Conservation (phyloP, 169 alveolate species). For the Toxoplasma gondii region DNA sequence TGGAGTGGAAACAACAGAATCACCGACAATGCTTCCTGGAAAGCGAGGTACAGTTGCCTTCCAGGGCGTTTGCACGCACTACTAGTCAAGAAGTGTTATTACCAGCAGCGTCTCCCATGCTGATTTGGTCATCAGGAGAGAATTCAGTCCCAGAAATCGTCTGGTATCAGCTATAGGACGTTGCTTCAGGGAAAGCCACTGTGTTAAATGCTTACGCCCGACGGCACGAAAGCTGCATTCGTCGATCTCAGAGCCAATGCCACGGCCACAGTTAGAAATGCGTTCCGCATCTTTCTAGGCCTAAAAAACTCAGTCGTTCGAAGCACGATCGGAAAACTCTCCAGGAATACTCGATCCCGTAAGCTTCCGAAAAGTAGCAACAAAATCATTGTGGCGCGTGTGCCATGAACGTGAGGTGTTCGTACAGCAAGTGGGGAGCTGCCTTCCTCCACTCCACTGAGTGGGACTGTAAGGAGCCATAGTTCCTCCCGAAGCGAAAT, state of each 20-base stretch:
- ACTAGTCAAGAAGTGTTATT: neutral
- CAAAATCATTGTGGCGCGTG: too few species aligned
- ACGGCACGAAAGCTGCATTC: conserved; percentile 27
- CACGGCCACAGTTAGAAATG: neutral
- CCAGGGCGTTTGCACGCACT: neutral
- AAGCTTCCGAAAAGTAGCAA: too few species aligned
- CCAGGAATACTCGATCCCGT: too few species aligned
- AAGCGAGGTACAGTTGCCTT: neutral
- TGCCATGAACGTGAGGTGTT: too few species aligned
- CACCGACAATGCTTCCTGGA: neutral
- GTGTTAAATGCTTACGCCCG: conserved; percentile 3
- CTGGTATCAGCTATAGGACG: neutral
- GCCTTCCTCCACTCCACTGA: too few species aligned
- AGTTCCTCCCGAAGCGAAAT: too few species aligned
- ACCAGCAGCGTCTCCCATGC: conserved; percentile 29
- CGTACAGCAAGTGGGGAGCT: too few species aligned
- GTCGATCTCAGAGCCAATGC: neutral
- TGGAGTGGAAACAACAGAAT: neutral
- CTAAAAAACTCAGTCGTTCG: neutral
- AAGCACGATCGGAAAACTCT: too few species aligned
- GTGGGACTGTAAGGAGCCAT: too few species aligned
- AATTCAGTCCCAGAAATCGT: neutral
- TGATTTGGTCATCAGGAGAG: neutral
- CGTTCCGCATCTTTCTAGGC: neutral
- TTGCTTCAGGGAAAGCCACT: too few species aligned